Percentiles rank a stretch among this genome's conserved stretches.
These are phyloP conservation scores for Hydnomerulius pinastri DNA, from an alignment of 768 basidiomycete species.

Conservation along the genomic window DNA sequence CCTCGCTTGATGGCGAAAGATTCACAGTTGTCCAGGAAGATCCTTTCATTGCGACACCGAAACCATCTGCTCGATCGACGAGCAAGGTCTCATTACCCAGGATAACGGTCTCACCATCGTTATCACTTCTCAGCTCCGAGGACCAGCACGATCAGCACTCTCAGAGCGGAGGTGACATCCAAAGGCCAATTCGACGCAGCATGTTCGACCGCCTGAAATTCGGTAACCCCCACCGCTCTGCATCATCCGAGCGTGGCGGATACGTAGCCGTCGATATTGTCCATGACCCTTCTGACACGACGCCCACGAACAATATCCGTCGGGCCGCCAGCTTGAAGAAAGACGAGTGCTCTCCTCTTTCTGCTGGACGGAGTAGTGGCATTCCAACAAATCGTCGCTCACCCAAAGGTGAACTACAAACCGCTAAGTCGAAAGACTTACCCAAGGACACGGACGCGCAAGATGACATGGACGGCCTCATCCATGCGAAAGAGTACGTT, in stretches of 20 bases:
- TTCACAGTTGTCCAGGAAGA: conserved; percentile 26
- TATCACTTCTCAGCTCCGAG: not conserved
- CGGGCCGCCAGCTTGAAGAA: conserved; percentile 4
- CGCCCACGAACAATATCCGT: not conserved
- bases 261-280: not conserved
- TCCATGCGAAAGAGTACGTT: not conserved
- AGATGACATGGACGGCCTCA: not conserved
- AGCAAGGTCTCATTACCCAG: conserved; percentile 3
- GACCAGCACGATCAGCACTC: not conserved
- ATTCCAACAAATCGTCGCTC: not conserved
- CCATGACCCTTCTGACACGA: not conserved
- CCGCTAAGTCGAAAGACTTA: not conserved
- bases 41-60: conserved; percentile 19
- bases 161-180: not conserved
- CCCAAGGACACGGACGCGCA: not conserved
- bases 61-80: not conserved
- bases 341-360: not conserved
- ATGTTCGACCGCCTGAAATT: conserved; percentile 26
- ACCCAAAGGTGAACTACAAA: not conserved
- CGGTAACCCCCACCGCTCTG: conserved; percentile 3
- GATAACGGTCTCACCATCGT: conserved; percentile 3
- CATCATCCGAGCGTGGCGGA: not conserved
- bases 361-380: not conserved
- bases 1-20: conserved; percentile 24
- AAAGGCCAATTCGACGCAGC: conserved; percentile 20